Base-by-base conservation (phyloP, 75 land plant species). In the Gnetum montanum region DNA sequence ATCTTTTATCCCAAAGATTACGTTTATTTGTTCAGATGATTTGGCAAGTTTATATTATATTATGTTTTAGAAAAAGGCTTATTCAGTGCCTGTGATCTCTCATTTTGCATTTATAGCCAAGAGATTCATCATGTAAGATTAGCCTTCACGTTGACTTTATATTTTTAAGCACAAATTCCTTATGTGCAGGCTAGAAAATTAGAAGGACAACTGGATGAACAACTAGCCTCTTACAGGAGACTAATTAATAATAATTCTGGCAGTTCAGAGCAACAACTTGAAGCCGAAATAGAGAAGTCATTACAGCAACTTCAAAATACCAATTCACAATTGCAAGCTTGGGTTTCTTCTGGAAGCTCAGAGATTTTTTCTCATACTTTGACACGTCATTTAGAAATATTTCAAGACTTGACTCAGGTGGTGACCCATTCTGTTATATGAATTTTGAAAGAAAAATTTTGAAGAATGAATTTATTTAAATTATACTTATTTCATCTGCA, bases 401-500 rank as follows among this genome's bases (percentile, higher is more conserved):
- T 81, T 25, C 86, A 92, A 48, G 97, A 92, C 62, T 70, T 92
- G 27, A 84, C 67, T 46, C 95, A 92, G 86, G 97, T 92, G 51
- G 24, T 50, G 8, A 24, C 15, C 38, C 16, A 20, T 28, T 28
- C 29, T 52, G 30, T 59, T 22, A 7, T 23, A 24, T 25, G 13
- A 5, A 15, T 23, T 58, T 60, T n/a, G 30, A 25, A 57, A 6
- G 4, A 41, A 43, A 18, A 15, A 24, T 59, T 18, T 31, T 7
- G 22, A 13, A 23, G 49, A 25, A 31, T 28, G 47, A 11, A 15
- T 23, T 35, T 31, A 13, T 8, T 47, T 40, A 48, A 34, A 18
- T 4, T 30, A n/a, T 36, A 35, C 43, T 51, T 30, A 46, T 64
- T 19, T 63, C 56, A 38, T 58, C 55, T 66, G 63, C n/a, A n/a